Base-by-base conservation (phyloP, 2,329 filamentous ascomycete species). In the Bisporella sp. region DNA sequence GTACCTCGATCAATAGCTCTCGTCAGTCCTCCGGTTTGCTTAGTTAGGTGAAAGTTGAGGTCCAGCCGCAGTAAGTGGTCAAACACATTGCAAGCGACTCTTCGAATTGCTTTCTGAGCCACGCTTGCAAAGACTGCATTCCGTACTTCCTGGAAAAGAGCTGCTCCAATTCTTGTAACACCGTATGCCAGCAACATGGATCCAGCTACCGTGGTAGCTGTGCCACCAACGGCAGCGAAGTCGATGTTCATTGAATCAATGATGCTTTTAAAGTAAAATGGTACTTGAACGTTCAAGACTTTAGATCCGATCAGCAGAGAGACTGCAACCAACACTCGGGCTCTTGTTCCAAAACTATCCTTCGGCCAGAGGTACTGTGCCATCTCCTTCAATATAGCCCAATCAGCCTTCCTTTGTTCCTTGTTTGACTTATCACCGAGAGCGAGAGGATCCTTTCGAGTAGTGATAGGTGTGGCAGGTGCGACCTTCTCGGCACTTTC, bases 351-450 rank as follows among this genome's bases (percentile, higher is more conserved):
- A 62, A 87, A 68, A 64, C 87, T 88, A 67, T 91, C 83, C 73
- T 93, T 95, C 28, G 93, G 93, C 93, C 93, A 99, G 28, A 99
- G 74, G 68, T 99, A 99, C 55, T 84, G 84, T 53, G 86, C 84
- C 92, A 99, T 97, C 68, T 99, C 92, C 71, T 87, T 95, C 76
- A 99, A 93, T 59, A 99, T 99, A 45, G 91, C 91, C 92, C 92
- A 96, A 65, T 99, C 93, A 6, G 91, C 92, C 71, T 91, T 95
- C 61, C 93, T 82, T 76, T 99, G 95, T 70, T 96, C 89, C 61
- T 91, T 83, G 21, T 82, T 84, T 46, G 81, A 82, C 64, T 81
- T 84, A 54, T 86, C 77, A 63, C 85, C 75, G 9, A 77, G 71
- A 21, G 87, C 78, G 41, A 91, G 69, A 31, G 80, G 75, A 59